Base-by-base conservation (phyloP, 495 filamentous ascomycete species). In the Aspergillus sparsus region DNA sequence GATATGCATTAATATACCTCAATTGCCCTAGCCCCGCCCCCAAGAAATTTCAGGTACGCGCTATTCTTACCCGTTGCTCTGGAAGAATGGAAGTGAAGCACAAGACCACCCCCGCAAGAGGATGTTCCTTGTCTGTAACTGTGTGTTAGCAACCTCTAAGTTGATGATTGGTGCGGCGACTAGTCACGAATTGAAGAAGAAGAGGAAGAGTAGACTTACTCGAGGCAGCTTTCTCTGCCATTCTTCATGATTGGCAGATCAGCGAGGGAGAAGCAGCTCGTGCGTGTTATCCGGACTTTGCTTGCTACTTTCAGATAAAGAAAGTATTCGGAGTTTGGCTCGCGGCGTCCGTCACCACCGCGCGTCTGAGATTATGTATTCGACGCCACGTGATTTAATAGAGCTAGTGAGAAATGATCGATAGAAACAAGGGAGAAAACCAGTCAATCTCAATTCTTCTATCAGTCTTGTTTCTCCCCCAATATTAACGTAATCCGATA, bases 41-140 rank as follows among this genome's bases (percentile, higher is more conserved):
- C 21, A 27, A 12, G 21, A 13, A 37, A n/a, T 41, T 41, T n/a
- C 37, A 21, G 35, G 11, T 15, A 12, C 2, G 35, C 37, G 8
- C 31, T 16, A 39, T 10, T 56, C 85, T 66, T 79, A 96, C 93
- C 68, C 92, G 86, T 66, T 87, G 79, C 65, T 97, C 93, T 39
- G 89, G 80, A 21, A 87, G 77, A 44, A 98, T 87, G 33, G 88
- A 90, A 21, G 94, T 98, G 73, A 92, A 97, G 79, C 94, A 98
- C 61, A 98, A 79, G 51, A 97, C 84, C 52, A 91, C 85, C 53
- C 92, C 91, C 57, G 77, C 76, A 62, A 98, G 86, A 52, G 94
- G 93, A 52, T 77, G 78, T 62, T 82, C 78, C 65, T 75, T 80
- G 71, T 81, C 79, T 81, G 62, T 44, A 41, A 16, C 13, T 46